phyloP scores from a whole-genome alignment of 2,329 filamentous ascomycete genomes.

The Fusarium torreyae region DNA sequence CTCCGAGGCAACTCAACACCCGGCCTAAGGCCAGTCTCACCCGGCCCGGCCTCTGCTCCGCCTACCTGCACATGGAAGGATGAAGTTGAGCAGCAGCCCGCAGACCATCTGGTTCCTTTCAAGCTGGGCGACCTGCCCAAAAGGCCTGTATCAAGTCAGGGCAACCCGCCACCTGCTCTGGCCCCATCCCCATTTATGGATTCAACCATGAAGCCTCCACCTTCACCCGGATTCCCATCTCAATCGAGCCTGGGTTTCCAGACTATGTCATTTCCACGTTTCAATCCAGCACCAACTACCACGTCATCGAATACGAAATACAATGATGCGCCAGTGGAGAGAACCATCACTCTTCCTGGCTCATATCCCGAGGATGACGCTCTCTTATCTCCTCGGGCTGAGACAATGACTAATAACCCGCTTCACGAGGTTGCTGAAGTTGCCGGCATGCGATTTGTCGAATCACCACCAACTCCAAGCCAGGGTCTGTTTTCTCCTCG shows the following conservation, averaged over 20 bases:
- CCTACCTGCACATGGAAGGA: slow-evolving; percentile 73
- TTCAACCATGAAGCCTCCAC: slow-evolving; percentile 57
- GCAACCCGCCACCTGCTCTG: slow-evolving; percentile 20
- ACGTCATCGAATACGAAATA: slow-evolving; percentile 15
- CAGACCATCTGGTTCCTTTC: slow-evolving; percentile 39
- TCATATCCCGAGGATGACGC: slow-evolving; percentile 65
- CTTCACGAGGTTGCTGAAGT: slow-evolving; percentile 65
- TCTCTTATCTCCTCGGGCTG: slow-evolving; percentile 79
- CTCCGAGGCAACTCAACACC: slow-evolving; percentile 69
- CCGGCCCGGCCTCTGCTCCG: slow-evolving; percentile 77
- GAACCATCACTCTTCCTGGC: slow-evolving; percentile 56
- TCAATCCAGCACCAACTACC: slow-evolving; percentile 36
- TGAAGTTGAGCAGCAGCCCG: slow-evolving; percentile 58
- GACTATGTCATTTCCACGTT: slow-evolving; percentile 53
- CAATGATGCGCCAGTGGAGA: slow-evolving; percentile 48
- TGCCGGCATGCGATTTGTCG: slow-evolving; percentile 67
- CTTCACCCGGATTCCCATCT: slow-evolving; percentile 62
- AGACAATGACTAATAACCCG: slow-evolving; percentile 80
- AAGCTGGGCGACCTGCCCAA: slow-evolving; percentile 50
- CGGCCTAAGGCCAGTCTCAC: slow-evolving; percentile 65
- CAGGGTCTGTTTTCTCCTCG: slow-evolving; percentile 69
- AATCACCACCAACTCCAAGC: slow-evolving; percentile 66
- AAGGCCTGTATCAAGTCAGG: slow-evolving; percentile 56
- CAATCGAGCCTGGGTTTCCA: slow-evolving; percentile 61
- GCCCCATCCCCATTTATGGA: slow-evolving; percentile 38